Evolutionary conservation across 2,329 filamentous ascomycete genomes (phyloP).

Genomic region (Pseudofabraea citricarpa): DNA sequence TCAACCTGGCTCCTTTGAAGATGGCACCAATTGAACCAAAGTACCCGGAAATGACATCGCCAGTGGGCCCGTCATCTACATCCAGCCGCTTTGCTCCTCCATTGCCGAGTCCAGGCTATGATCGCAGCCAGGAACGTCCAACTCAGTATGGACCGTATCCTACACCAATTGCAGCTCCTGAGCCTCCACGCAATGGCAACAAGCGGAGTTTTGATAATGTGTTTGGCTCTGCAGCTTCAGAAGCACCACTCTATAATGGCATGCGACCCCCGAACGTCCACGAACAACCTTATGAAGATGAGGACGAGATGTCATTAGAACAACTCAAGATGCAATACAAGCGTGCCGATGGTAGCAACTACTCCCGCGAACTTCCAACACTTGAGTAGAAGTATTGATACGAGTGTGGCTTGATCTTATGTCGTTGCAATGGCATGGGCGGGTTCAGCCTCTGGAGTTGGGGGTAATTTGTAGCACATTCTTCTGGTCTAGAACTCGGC

Average conservation of each 20-base stretch:
- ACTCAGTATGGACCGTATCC: conserved; percentile 15
- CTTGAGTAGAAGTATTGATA: conserved; percentile 8
- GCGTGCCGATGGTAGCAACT: conserved; percentile 29
- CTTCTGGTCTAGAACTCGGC: no score
- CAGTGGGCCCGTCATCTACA: conserved; percentile 17
- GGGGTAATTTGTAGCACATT: conserved; percentile 1
- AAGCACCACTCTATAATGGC: conserved; percentile 36
- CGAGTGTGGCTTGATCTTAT: no score
- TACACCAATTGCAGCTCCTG: conserved; percentile 10
- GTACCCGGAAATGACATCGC: conserved; percentile 16
- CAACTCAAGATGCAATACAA: conserved; percentile 21
- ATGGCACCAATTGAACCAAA: conserved; percentile 10
- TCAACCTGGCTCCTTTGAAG: conserved; percentile 13
- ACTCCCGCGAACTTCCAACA: conserved; percentile 32
- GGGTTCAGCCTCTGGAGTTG: not conserved
- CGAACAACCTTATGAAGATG: conserved; percentile 13
- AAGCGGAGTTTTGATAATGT: conserved; percentile 23
- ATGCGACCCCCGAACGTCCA: conserved; percentile 31
- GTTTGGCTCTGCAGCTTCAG: conserved; percentile 19
- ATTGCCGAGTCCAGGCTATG: conserved; percentile 12
- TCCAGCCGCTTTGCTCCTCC: conserved; percentile 11
- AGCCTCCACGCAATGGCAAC: conserved; percentile 12
- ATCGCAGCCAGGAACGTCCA: conserved; percentile 12
- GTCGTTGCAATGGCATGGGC: not conserved
- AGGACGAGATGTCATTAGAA: conserved; percentile 8